Base-by-base conservation (phyloP, 139 green algal species). In the Spirogloea muscicola region DNA sequence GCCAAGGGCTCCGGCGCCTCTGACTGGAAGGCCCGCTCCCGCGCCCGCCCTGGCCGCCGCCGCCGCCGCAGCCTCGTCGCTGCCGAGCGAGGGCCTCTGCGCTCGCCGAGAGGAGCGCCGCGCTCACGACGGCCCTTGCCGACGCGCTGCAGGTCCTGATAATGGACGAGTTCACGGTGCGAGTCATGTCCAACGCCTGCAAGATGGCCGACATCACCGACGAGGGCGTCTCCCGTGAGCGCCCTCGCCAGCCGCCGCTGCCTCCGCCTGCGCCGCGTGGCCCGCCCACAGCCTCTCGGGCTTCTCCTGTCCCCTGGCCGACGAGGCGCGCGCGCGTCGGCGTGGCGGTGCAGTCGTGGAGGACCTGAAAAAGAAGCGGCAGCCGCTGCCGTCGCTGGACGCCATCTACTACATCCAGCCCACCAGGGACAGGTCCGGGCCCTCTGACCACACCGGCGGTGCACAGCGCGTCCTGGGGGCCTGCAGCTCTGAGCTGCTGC, bases 341-440 rank as follows among this genome's bases (percentile, higher is more conserved):
- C 13, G 13, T 16, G 13, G 0, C 57, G 7, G n/a, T 0, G 27
- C 76, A 59, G 74, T 84, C 13, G 77, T 85, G 13, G 78, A 84
- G 29, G 64, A 84, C 29, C 39, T 84, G 33, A 72, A 80, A 25
- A 84, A 84, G 76, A 80, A 58, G 38, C 40, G 78, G 27, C 49
- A 84, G 46, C 78, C 78, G 38, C 42, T 81, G 40, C 74, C 77
- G 10, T 13, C 33, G 18, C 31, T 85, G 76, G 75, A 84, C 16
- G 78, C 61, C 6, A 38, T 84, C 0, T 84, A 84, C 69, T 84
- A 85, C 63, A 74, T 84, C 43, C 37, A 79, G 42, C 78, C 78
- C 1, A 65, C 77, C 65, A 7, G 18, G 31, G 18, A 16, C 29
- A 70, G 68, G 68, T 76, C 27, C 16, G 60, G 63, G 4, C 21